Evolutionary conservation across 2,329 filamentous ascomycete genomes (phyloP), one percentile per base, ranked within the genome.

Genomic region (Beauveria brongniartii): DNA sequence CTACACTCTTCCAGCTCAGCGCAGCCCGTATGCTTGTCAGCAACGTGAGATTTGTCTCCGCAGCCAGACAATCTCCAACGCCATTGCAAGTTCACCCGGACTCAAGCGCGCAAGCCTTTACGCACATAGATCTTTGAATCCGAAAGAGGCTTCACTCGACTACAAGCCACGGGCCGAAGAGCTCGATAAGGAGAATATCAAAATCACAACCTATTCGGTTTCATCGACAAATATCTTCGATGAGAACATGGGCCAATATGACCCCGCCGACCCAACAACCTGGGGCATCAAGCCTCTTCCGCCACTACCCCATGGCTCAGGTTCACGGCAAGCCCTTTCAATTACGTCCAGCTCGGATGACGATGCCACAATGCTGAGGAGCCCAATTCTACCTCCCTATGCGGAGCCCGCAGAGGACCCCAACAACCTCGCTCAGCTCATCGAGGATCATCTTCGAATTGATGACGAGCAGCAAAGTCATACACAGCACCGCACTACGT

Each of bases 371-470:
- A n/a, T 63, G 9, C 34, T 64, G 2, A 40, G 44, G 30, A 64
- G 61, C 18, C 57, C 61, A 26, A 37, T 59, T 2, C 43, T 58
- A 4, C 41, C 53, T 16, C 55, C 64, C 2, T 61, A 44, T 43
- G n/a, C 24, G 4, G 43, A 43, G 1, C 12, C 59, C 9, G 50
- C 58, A 1, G 62, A 59, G 10, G 61, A 58, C 24, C 57, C 62
- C 12, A 62, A 63, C 9, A 59, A 62, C 5, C 65, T 68, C 41
- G 60, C 65, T n/a, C 37, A 63, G 8, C 58, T 65, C 18, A 63
- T 68, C 43, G 61, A 65, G 10, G 63, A 64, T 9, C 63, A 59
- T 7, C 51, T 68, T 1, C 40, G 51, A 34, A 44, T 61, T 18
- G 37, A 54, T 6, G 47, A 46, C 16, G 54, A 57, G n/a, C 10